Base-by-base conservation (phyloP, 768 basidiomycete genomes). In the Holtermanniella nyarrowii region DNA sequence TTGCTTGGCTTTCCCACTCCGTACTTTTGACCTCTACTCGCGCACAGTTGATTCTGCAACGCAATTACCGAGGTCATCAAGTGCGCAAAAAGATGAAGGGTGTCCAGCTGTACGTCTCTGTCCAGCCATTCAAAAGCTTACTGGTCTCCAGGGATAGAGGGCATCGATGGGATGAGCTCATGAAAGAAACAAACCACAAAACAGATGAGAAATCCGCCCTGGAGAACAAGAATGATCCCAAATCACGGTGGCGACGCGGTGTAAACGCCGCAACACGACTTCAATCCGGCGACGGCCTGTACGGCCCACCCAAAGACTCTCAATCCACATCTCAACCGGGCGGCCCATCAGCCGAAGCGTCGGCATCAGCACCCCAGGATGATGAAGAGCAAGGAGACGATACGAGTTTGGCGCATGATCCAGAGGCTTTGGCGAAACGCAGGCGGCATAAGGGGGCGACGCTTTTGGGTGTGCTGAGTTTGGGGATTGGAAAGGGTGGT, bases 161-260 rank as follows among this genome's bases (percentile, higher is more conserved):
- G 13, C 58, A 59, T 3, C 44, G 62, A 44, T 67, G 65, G 65
- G 53, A 62, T 26, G 65, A 67, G 27, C 44, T 67, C 14, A 26
- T 62, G n/a, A 58, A 60, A 23, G 46, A 55, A 21, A 50, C 54
- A 1, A 50, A 49, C 3, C 58, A 56, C 42, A 46, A 56, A 44
- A 52, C 26, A 4, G 56, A 56, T 20, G 51, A 53, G 4, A 23
- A 51, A 22, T 55, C 52, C 24, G 60, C 61, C 42, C 44, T 62
- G 22, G 57, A 60, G n/a, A 63, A 63, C 27, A 58, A 57, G 51
- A 67, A 67, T 27, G 65, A 67, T 45, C 60, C 63, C 16, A 46
- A 44, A 25, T 59, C 62, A 20, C 59, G 63, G 44, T 67, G 65
- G 62, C 44, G 42, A 12, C 46, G 65, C 43, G 62, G 58, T 1